Conservation (phyloP, 768 basidiomycete species). For the Fomitopsis serialis region DNA sequence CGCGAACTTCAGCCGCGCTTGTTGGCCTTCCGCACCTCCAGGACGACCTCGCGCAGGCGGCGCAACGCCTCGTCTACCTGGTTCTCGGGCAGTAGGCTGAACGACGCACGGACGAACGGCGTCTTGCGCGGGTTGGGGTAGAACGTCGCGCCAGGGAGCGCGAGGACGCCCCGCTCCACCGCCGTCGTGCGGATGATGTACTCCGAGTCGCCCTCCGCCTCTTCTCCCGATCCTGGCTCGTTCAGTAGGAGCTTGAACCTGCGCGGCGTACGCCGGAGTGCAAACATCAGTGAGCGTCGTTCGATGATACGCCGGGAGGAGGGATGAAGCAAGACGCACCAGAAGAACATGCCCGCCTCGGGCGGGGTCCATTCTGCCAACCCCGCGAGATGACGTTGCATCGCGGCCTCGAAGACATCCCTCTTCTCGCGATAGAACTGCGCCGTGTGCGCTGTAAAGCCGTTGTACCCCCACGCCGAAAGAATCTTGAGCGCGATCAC, state of each 20-base stretch:
- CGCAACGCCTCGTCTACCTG: conserved; percentile 72
- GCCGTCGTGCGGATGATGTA: conserved; percentile 69
- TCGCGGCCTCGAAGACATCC: conserved; percentile 71
- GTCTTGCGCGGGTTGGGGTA: conserved; percentile 66
- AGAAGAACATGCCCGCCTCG: conserved; percentile 87
- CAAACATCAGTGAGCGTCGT: background rate
- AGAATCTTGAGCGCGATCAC: conserved; percentile 54
- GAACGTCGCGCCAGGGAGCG: conserved; percentile 84
- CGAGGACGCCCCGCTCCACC: conserved; percentile 79
- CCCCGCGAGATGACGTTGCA: conserved; percentile 71
- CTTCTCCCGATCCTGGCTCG: conserved; percentile 20
- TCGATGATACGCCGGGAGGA: no score
- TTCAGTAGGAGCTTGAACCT: conserved; percentile 68
- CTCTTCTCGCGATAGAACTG: conserved; percentile 69
- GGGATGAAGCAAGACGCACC: conserved; percentile 38
- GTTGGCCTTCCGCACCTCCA: conserved; percentile 11
- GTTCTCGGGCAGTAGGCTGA: conserved; percentile 61
- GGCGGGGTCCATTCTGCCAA: conserved; percentile 71
- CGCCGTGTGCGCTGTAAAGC: conserved; percentile 71
- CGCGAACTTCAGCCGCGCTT: background rate
- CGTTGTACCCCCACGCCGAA: conserved; percentile 69
- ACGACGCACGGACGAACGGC: conserved; percentile 76
- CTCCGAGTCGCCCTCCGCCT: conserved; percentile 59
- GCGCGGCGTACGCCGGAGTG: background rate
- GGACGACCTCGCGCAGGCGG: conserved; percentile 38